Base-by-base conservation (phyloP, 345 rosid species). In the Excoecaria agallocha region DNA sequence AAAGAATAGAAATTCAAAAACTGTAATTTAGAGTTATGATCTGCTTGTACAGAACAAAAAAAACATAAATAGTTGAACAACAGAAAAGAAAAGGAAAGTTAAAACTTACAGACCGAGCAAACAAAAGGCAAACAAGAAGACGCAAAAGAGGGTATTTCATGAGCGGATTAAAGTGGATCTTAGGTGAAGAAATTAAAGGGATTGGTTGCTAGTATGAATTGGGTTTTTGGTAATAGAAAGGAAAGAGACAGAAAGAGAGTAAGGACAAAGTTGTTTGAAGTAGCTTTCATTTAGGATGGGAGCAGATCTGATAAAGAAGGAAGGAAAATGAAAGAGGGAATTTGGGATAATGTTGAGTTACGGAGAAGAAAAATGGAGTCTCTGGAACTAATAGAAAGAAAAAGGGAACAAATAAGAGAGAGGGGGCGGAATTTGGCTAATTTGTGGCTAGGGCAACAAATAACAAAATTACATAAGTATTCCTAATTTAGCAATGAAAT, bases 31-130 rank as follows among this genome's bases (percentile, higher is more conserved):
- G 20, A 66, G n/a, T 58, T 17, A 56, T 25, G 66, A 66, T 59
- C 59, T 24, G 52, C 16, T 5, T 35, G 17, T 45, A 59, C 41
- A 76, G 68, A 69, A 50, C 73, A 58, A 52, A 63, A 6, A 37
- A 62, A 3, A n/a, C n/a, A n/a, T n/a, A n/a, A n/a, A n/a, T n/a
- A n/a, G n/a, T n/a, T n/a, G n/a, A n/a, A n/a, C n/a, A n/a, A n/a
- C n/a, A 55, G 25, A 50, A 19, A 41, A 41, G 16, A 22, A 69
- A 9, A 49, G 3, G 22, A 8, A 10, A 19, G 48, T 3, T 22
- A 46, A 39, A 50, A 61, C 77, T 69, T 77, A 82, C 85, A 76
- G 79, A 77, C 66, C 69, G 16, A 66, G 37, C 41, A 24, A 71
- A 69, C 20, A 68, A 66, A 50, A 8, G 1, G 30, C 30, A 2